Conservation (phyloP, 1,139 yeast species). For the Schwanniomyces etchellsii region DNA sequence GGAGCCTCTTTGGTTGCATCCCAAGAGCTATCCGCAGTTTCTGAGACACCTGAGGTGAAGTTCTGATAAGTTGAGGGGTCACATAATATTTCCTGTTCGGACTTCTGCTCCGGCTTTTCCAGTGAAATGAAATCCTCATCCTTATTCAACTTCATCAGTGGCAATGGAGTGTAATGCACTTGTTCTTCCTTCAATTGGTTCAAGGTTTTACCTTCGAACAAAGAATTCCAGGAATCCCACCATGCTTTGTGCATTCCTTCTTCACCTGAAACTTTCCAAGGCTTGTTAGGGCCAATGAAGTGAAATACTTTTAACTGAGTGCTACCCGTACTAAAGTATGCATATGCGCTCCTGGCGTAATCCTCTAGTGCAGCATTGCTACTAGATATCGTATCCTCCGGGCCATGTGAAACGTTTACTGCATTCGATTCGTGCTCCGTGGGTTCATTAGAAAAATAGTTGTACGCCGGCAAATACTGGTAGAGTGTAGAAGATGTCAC, state of each 20-base stretch:
- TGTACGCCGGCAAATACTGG: slow-evolving; percentile 77
- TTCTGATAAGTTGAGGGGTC: not conserved
- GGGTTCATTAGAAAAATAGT: slow-evolving; percentile 39
- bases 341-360: slow-evolving; percentile 6
- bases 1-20: not conserved
- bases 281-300: slow-evolving; percentile 77
- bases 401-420: not conserved
- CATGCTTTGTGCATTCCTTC: slow-evolving; percentile 27
- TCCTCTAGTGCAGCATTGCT: too few relatives aligned
- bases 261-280: slow-evolving; percentile 51
- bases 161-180: too few relatives aligned
- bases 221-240: slow-evolving; percentile 41
- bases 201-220: slow-evolving; percentile 15
- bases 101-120: not conserved
- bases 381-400: not conserved
- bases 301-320: slow-evolving; percentile 58
- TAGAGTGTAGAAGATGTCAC: slow-evolving; percentile 82
- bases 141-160: too few relatives aligned
- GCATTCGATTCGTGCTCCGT: slow-evolving; percentile 2
- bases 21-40: not conserved
- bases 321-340: slow-evolving; percentile 14
- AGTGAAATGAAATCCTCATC: not conserved
- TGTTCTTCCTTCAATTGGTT: slow-evolving; percentile 1
- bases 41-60: not conserved
- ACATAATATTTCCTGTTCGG: not conserved